Evolutionary conservation across 495 filamentous ascomycete genomes (phyloP).

Genomic region (Hypoxylon trugodes): DNA sequence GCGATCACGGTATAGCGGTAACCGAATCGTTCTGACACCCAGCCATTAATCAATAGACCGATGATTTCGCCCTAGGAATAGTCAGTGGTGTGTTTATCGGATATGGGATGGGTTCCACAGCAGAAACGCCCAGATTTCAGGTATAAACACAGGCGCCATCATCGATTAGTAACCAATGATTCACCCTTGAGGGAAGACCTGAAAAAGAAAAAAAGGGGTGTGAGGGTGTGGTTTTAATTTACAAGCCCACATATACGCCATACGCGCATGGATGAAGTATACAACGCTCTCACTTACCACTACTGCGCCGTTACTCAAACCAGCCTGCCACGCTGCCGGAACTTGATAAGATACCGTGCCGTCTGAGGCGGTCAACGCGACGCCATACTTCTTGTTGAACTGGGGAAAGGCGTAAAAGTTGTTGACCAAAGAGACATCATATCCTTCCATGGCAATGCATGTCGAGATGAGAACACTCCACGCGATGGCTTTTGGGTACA

Average conservation of each 20-base stretch:
- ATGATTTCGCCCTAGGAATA: conserved; percentile 69
- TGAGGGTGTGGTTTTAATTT: no score
- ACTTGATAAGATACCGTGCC: conserved; percentile 69
- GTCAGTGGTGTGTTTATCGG: background rate
- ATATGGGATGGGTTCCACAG: background rate
- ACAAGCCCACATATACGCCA: no score
- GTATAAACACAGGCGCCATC: background rate
- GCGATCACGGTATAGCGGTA: conserved; percentile 76
- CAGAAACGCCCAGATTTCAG: background rate
- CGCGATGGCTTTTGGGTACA: conserved; percentile 65
- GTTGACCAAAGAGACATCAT: conserved; percentile 67
- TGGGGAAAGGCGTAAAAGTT: conserved; percentile 65
- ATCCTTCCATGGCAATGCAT: conserved; percentile 72
- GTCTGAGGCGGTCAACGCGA: conserved; percentile 51
- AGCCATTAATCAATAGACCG: conserved; percentile 79
- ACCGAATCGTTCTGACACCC: conserved; percentile 76
- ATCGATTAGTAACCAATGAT: no score
- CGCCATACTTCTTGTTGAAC: conserved; percentile 77
- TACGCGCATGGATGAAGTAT: no score
- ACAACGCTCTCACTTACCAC: conserved; percentile 52
- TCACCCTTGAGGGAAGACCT: no score
- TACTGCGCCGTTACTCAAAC: conserved; percentile 68
- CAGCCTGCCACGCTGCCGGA: conserved; percentile 78
- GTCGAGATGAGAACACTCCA: conserved; percentile 70
- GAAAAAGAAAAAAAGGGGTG: no score